Evolutionary conservation across 441 rosid genomes (phyloP).

Genomic region (Euphorbia celastroides): DNA sequence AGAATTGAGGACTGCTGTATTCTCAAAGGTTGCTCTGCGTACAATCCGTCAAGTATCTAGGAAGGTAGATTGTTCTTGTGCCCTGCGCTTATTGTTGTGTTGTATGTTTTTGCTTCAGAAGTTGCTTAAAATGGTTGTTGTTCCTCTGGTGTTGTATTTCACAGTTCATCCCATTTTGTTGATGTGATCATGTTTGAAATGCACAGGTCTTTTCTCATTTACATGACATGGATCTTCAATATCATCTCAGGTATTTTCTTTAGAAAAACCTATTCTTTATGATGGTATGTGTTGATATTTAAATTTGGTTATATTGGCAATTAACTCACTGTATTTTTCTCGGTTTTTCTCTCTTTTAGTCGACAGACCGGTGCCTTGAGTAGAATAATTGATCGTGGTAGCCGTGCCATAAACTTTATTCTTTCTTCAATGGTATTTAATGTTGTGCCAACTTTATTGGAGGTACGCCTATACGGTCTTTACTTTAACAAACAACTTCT

Average conservation of each 20-base stretch:
- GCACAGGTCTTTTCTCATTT: conserved; percentile 81
- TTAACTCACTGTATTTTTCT: conserved; percentile 6
- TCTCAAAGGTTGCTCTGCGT: conserved; percentile 79
- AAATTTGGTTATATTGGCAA: conserved; percentile 6
- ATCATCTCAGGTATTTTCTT: conserved; percentile 71
- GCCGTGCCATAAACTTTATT: conserved; percentile 84
- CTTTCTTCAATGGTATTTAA: conserved; percentile 89
- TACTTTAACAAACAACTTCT: conserved; percentile 16
- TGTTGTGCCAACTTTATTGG: conserved; percentile 79
- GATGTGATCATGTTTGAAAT: not conserved
- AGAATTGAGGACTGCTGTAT: conserved; percentile 87
- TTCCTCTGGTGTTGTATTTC: not conserved
- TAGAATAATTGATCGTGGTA: conserved; percentile 87
- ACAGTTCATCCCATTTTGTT: not conserved
- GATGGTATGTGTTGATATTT: not conserved
- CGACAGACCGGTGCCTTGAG: conserved; percentile 90
- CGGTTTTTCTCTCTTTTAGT: conserved; percentile 39
- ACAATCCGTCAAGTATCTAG: conserved; percentile 81
- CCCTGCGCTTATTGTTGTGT: not conserved
- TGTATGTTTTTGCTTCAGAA: not conserved
- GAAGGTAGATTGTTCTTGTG: conserved; percentile 42
- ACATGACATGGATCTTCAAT: conserved; percentile 76
- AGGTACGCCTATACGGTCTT: conserved; percentile 43
- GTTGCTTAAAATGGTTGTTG: conserved; percentile 3
- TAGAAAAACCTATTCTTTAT: not conserved